Conservation (phyloP, 129 eudicot species). For the Centaurea solstitialis region DNA sequence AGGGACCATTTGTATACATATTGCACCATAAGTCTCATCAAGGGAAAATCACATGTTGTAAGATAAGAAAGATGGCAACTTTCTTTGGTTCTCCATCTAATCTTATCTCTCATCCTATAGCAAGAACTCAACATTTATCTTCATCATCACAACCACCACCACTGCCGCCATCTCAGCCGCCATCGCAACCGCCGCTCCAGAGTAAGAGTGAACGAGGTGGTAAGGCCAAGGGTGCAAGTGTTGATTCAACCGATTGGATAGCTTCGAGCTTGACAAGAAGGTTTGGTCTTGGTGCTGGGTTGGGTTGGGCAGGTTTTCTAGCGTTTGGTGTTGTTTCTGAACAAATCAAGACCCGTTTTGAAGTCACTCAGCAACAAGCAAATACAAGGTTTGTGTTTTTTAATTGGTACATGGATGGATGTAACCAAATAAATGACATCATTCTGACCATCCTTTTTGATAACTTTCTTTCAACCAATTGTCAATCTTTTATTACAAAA, state of each 20-base stretch:
- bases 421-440: background rate
- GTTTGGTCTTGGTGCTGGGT: slow-evolving; percentile 93
- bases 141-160: slow-evolving; percentile 53
- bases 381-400: slow-evolving; percentile 62
- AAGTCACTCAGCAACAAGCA: slow-evolving; percentile 74
- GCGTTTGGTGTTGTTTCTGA: slow-evolving; percentile 87
- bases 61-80: slow-evolving; percentile 53
- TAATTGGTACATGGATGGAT: too few species aligned
- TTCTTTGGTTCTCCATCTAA: slow-evolving; percentile 61
- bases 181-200: slow-evolving; percentile 26
- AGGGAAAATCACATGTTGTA: slow-evolving; percentile 1
- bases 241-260: slow-evolving; percentile 88
- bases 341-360: slow-evolving; percentile 81
- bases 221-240: slow-evolving; percentile 39
- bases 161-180: slow-evolving; percentile 32
- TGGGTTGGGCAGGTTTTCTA: slow-evolving; percentile 92
- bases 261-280: slow-evolving; percentile 83
- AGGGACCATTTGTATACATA: slow-evolving; percentile 47
- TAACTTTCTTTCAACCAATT: background rate
- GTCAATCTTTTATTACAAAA: background rate
- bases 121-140: slow-evolving; percentile 43
- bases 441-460: background rate
- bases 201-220: slow-evolving; percentile 32
- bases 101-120: slow-evolving; percentile 51
- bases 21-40: slow-evolving; percentile 1